Conservation (phyloP, 768 basidiomycete species). For the Hirschioporus abietinus region DNA sequence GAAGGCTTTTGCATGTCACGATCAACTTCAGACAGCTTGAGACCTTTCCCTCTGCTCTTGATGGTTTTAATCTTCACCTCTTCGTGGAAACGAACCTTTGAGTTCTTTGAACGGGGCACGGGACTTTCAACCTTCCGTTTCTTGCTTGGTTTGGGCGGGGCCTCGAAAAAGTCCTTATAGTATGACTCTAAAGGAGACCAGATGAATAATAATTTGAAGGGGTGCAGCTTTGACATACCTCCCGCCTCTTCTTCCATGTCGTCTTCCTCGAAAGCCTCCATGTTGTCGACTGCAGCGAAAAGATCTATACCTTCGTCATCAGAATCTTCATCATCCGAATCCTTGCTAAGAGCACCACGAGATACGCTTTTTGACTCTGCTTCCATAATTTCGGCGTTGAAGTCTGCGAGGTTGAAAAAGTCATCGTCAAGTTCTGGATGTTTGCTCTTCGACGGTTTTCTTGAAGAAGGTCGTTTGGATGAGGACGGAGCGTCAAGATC, state of each 20-base stretch:
- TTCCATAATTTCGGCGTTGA: conserved; percentile 82
- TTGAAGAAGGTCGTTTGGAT: conserved; percentile 7
- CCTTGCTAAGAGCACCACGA: conserved; percentile 50
- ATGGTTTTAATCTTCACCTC: conserved; percentile 80
- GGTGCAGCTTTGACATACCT: conserved; percentile 29
- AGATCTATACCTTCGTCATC: conserved; percentile 60
- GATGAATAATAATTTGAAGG: conserved; percentile 5
- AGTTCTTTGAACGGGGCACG: conserved; percentile 14
- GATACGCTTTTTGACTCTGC: conserved; percentile 63
- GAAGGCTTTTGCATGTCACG: conserved; percentile 37
- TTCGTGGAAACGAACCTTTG: conserved; percentile 70
- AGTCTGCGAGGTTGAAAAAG: conserved; percentile 84
- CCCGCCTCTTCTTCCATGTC: conserved; percentile 36
- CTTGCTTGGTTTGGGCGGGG: conserved; percentile 32
- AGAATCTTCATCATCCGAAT: conserved; percentile 42
- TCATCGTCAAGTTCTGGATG: conserved; percentile 71
- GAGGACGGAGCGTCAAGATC: conserved; percentile 5
- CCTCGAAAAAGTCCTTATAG: conserved; percentile 80
- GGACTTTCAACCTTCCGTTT: conserved; percentile 18
- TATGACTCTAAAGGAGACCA: conserved; percentile 40
- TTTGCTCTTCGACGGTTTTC: conserved; percentile 19
- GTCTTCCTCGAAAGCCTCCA: conserved; percentile 36
- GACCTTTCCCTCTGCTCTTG: conserved; percentile 61
- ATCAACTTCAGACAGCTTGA: conserved; percentile 40
- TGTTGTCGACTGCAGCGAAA: conserved; percentile 54